phyloP scores from a whole-genome alignment of 1,139 yeast species.

The Pichia sp. region DNA sequence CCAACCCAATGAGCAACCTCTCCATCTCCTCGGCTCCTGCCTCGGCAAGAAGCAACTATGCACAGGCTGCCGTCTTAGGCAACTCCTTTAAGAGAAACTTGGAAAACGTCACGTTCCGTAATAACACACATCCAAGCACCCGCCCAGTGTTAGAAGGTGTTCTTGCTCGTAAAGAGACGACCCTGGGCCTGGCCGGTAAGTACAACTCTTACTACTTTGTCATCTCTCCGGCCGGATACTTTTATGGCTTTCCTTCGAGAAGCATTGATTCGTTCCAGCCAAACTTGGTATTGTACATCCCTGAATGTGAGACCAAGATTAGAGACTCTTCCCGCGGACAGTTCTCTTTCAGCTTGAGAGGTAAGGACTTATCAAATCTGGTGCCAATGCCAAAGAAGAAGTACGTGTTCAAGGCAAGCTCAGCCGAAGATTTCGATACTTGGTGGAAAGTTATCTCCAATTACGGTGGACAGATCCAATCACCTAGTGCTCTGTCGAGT shows the following conservation, averaged over 20 bases:
- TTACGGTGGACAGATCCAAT: background rate
- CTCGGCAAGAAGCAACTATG: background rate
- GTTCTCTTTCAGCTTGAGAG: conserved; percentile 39
- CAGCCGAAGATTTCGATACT: conserved; percentile 39
- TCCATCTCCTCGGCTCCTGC: conserved; percentile 6
- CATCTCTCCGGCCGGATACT: conserved; percentile 40
- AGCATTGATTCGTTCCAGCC: conserved; percentile 41
- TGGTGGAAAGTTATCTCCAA: conserved; percentile 39
- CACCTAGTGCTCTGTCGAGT: background rate
- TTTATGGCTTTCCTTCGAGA: conserved; percentile 43
- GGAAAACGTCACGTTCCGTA: conserved; percentile 35
- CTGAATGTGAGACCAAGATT: conserved; percentile 41
- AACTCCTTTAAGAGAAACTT: conserved; percentile 37
- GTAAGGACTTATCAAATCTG: conserved; percentile 38
- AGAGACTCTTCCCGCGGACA: conserved; percentile 31
- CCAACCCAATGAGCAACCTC: conserved; percentile 6
- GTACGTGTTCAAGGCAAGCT: conserved; percentile 40
- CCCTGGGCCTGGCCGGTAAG: conserved; percentile 34
- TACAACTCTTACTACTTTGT: conserved; percentile 44
- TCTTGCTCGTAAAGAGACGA: conserved; percentile 42
- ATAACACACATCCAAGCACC: conserved; percentile 37
- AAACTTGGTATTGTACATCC: conserved; percentile 41
- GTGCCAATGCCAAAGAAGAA: conserved; percentile 36
- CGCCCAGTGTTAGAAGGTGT: conserved; percentile 44
- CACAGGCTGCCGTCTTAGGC: conserved; percentile 9